Conservation (phyloP, 2,329 filamentous ascomycete species). For the Diaporthe batatas region DNA sequence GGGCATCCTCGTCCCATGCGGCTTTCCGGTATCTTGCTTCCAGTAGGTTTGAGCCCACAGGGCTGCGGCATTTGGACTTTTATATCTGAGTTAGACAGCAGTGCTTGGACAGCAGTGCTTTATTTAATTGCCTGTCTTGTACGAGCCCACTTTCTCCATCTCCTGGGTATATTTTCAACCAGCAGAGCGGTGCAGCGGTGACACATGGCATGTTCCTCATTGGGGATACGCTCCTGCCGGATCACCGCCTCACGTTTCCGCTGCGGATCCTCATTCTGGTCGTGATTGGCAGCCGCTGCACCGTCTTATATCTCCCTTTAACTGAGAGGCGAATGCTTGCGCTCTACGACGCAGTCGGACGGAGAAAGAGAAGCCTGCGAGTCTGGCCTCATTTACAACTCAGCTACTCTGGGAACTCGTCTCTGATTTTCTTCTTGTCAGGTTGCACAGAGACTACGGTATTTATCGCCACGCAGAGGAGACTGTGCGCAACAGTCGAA, state of each 20-base stretch:
- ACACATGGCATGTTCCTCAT: constrained; percentile 25
- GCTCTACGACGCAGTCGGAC: constrained; percentile 4
- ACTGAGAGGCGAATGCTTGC: constrained; percentile 3
- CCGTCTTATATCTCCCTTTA: constrained; percentile 4
- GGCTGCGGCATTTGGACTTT: not conserved
- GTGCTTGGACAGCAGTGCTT: not conserved
- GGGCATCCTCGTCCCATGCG: not conserved
- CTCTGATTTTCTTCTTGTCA: constrained; percentile 37
- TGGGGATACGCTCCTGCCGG: constrained; percentile 3
- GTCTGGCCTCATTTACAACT: constrained; percentile 6
- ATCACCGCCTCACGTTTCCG: not conserved
- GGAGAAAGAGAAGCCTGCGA: not conserved
- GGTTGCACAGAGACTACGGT: constrained; percentile 34
- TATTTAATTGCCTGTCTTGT: not conserved
- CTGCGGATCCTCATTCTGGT: not conserved
- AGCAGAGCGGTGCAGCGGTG: not conserved
- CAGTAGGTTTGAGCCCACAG: not conserved
- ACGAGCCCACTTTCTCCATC: not conserved
- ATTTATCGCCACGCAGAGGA: constrained; percentile 9
- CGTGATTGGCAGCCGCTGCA: constrained; percentile 4
- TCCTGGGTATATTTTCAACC: not conserved
- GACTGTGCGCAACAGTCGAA: not conserved
- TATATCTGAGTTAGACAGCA: not conserved
- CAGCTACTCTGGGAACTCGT: not conserved
- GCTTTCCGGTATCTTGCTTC: not conserved